Conservation (phyloP, 768 basidiomycete species). For the Macrolepiota fuliginosa region DNA sequence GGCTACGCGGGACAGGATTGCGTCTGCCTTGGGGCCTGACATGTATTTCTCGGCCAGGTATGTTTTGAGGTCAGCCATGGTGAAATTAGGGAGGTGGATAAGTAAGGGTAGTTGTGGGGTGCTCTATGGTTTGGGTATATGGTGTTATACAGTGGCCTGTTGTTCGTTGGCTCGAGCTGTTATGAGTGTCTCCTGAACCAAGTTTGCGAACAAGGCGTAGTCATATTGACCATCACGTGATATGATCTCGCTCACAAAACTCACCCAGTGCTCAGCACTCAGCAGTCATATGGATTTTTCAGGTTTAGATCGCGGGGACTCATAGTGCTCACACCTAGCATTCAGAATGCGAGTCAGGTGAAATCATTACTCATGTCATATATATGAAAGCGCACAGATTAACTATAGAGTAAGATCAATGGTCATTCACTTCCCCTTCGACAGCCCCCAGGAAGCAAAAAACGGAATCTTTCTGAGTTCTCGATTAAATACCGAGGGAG, state of each 20-base stretch:
- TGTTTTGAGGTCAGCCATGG: constrained; percentile 62
- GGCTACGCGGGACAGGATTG: constrained; percentile 71
- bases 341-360: too few relatives aligned
- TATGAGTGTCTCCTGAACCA: not conserved
- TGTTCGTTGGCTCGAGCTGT: not conserved
- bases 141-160: not conserved
- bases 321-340: too few relatives aligned
- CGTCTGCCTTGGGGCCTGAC: constrained; percentile 95
- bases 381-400: not conserved
- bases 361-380: not conserved
- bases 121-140: not conserved
- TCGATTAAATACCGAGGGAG: constrained; percentile 51
- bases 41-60: constrained; percentile 93
- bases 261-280: too few relatives aligned
- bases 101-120: not conserved
- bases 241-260: too few relatives aligned
- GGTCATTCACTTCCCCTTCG: constrained; percentile 25
- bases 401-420: not conserved
- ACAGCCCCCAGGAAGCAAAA: constrained; percentile 57
- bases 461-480: constrained; percentile 47
- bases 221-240: too few relatives aligned
- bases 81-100: not conserved
- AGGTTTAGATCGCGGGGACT: too few relatives aligned
- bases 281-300: too few relatives aligned
- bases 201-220: too few relatives aligned